These are phyloP conservation scores for Torulaspora franciscae DNA, from an alignment of 805 yeast genomes.

Conservation along the genomic window DNA sequence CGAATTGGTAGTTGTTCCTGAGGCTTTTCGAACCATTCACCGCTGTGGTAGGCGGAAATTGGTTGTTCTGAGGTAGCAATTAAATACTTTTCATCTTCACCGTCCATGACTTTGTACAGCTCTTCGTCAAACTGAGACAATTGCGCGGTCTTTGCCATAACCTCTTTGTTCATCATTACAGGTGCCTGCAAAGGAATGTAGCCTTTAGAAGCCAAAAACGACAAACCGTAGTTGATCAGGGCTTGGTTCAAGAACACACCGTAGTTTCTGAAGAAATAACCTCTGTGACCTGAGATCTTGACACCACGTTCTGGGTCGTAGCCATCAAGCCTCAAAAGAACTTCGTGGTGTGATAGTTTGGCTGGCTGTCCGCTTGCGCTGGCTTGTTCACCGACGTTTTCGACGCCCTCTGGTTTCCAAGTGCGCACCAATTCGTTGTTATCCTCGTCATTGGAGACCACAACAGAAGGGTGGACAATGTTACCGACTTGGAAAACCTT, in stretches of 20 bases:
- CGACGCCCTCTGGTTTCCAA: constrained; percentile 77
- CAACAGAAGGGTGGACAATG: constrained; percentile 88
- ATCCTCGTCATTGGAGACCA: constrained; percentile 81
- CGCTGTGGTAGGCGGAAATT: constrained; percentile 93
- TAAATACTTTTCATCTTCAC: constrained; percentile 94
- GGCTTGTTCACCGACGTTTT: constrained; percentile 57
- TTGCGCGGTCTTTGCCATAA: constrained; percentile 99
- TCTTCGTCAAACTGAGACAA: constrained; percentile 97
- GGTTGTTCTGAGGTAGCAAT: constrained; percentile 99
- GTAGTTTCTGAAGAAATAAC: constrained; percentile 87
- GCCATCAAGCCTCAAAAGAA: constrained; percentile 89
- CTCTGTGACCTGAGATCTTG: constrained; percentile 96
- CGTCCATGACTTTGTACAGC: constrained; percentile 92
- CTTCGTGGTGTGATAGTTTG: constrained; percentile 88
- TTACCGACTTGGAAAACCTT: constrained; percentile 92
- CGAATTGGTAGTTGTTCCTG: constrained; percentile 93
- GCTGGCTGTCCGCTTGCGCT: constrained; percentile 76
- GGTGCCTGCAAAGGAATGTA: constrained; percentile 96
- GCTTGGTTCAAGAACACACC: constrained; percentile 99
- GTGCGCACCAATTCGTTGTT: constrained; percentile 81
- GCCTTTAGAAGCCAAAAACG: constrained; percentile 70
- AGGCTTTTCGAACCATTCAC: constrained; percentile 98
- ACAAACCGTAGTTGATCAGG: constrained; percentile 89
- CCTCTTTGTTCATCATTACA: constrained; percentile 99
- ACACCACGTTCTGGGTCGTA: constrained; percentile 99